These are phyloP conservation scores for Talinum fruticosum DNA, from an alignment of 148 eudicot genomes.

Conservation along the genomic window DNA sequence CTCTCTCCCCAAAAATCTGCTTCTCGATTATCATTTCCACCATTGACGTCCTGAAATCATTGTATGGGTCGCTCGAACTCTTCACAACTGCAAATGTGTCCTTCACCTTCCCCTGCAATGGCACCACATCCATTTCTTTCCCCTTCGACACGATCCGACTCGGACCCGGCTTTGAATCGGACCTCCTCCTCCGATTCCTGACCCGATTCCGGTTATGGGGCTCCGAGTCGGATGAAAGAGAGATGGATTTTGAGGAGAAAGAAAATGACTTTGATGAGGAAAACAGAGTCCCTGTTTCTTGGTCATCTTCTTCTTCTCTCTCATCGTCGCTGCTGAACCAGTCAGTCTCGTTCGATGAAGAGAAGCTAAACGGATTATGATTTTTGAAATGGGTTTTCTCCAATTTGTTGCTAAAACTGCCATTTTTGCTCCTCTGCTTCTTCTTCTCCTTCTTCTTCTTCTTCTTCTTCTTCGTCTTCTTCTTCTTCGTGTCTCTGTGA, in stretches of 20 bases:
- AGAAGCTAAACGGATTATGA: constrained; percentile 18
- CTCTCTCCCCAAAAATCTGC: constrained; percentile 51
- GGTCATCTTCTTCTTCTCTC: constrained; percentile 29
- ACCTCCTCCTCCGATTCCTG: constrained; percentile 16
- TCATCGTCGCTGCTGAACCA: constrained; percentile 53
- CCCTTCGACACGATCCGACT: neutral
- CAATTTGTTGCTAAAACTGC: neutral
- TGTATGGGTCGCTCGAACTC: constrained; percentile 68
- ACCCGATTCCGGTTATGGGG: constrained; percentile 6
- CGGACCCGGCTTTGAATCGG: neutral
- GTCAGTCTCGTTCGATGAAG: constrained; percentile 23
- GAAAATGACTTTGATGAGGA: constrained; percentile 43
- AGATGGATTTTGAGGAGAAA: constrained; percentile 48
- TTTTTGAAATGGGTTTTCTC: constrained; percentile 18
- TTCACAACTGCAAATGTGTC: constrained; percentile 68
- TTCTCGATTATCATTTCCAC: constrained; percentile 75
- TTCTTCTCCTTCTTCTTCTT: constrained; percentile 15
- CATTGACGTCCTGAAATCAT: constrained; percentile 77
- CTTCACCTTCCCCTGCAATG: constrained; percentile 42
- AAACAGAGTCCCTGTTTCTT: constrained; percentile 40
- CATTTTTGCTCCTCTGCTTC: constrained; percentile 8
- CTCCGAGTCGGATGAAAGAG: constrained; percentile 45
- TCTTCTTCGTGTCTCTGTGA: neutral
- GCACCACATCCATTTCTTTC: constrained; percentile 19
- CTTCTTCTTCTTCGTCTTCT: neutral